Evolutionary conservation across 2,329 filamentous ascomycete species (phyloP), one percentile per base, ranked within the genome.

Genomic region (Aspergillus candidus): DNA sequence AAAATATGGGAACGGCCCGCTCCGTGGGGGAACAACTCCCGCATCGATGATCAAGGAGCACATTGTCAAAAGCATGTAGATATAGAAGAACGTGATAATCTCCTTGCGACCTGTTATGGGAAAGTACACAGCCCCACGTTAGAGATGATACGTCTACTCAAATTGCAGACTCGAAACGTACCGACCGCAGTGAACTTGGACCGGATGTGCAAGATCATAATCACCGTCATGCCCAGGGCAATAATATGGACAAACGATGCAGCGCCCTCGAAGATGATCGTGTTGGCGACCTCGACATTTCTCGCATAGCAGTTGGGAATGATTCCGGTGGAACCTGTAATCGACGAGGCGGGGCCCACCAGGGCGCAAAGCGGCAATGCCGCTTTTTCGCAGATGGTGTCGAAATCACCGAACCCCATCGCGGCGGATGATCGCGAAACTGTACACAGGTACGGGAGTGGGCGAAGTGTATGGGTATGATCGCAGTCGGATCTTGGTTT

Each of bases 161-260:
- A 13, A 13, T 14, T 18, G n/a, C 4, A 15, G 15, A 14, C 32
- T 32, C 15, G 35, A 41, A 35, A 63, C 85, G 47, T 78, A 91
- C 87, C 91, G 57, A 98, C 93, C 59, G 93, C 93, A 15, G 93
- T 98, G 68, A 98, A 98, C 72, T 98, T 98, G 59, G 88, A 91
- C 58, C 93, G 81, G 51, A 98, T 87, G 68, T 98, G 93, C 52
- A 98, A 76, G 50, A 98, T 89, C 93, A 98, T 98, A 60, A 95
- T 84, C 7, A 91, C 86, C 4, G 89, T 94, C 91, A 98, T 96
- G 57, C 83, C 74, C 47, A 98, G 74, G 11, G 91, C 88, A 45
- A 86, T 73, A 55, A 98, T 97, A 69, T 98, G 93, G 72, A 93
- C 87, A 62, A 91, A 89, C 50, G 87, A 88, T 15, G 89, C 83